These are phyloP conservation scores for Sutorius eximius DNA, from an alignment of 1,284 basidiomycete genomes.

Conservation along the genomic window DNA sequence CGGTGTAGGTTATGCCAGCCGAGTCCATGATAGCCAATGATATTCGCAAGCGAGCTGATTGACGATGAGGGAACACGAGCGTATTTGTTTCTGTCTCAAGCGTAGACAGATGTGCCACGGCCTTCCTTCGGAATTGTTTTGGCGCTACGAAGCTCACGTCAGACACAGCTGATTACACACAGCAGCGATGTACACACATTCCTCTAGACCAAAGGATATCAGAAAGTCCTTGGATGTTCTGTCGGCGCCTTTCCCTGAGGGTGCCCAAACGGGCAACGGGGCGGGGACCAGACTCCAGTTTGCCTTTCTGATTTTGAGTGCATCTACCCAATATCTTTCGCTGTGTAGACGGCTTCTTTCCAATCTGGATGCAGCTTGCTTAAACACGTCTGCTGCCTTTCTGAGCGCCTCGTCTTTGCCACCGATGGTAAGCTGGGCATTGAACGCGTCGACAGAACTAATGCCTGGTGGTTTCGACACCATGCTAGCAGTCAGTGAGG, in stretches of 20 bases:
- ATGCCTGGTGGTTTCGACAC: slow-evolving; percentile 64
- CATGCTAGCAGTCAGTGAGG: slow-evolving; percentile 58
- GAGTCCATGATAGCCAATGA: slow-evolving; percentile 44
- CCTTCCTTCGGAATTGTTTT: slow-evolving; percentile 56
- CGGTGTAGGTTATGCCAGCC: slow-evolving; percentile 34
- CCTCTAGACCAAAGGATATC: slow-evolving; percentile 74
- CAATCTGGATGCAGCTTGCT: slow-evolving; percentile 63
- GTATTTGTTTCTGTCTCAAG: slow-evolving; percentile 42
- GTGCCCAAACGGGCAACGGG: slow-evolving; percentile 65
- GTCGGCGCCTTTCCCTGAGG: slow-evolving; percentile 71
- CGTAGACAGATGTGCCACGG: slow-evolving; percentile 64
- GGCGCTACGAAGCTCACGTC: slow-evolving; percentile 48
- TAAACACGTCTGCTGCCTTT: slow-evolving; percentile 69
- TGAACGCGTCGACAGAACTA: slow-evolving; percentile 69
- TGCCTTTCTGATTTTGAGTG: slow-evolving; percentile 65
- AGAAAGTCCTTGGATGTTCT: slow-evolving; percentile 77
- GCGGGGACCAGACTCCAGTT: slow-evolving; percentile 80
- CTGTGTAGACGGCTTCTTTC: slow-evolving; percentile 59
- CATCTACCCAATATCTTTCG: slow-evolving; percentile 77
- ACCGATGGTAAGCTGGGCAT: slow-evolving; percentile 69
- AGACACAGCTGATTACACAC: not conserved
- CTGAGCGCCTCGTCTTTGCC: slow-evolving; percentile 76
- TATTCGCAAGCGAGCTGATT: slow-evolving; percentile 57
- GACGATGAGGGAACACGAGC: slow-evolving; percentile 65
- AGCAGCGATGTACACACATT: slow-evolving; percentile 51